phyloP scores from a whole-genome alignment of 78 protist genomes.

The Isochrysis galbana region DNA sequence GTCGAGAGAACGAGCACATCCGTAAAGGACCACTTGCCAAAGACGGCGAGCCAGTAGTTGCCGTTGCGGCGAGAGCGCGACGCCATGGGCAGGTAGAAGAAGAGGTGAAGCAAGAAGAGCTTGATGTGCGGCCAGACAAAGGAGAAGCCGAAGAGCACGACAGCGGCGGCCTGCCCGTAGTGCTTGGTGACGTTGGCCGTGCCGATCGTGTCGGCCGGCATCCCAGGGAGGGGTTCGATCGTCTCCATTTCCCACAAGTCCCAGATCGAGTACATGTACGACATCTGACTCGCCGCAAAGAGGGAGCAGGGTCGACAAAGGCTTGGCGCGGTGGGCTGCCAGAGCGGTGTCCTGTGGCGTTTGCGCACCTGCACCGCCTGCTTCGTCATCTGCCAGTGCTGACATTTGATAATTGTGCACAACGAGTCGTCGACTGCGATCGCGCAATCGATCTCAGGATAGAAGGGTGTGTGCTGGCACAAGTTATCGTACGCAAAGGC shows the following conservation, averaged over 20 bases:
- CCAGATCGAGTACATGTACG: background rate
- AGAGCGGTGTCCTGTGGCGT: too few relatives aligned
- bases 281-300: too few relatives aligned
- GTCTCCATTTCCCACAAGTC: background rate
- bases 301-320: too few relatives aligned
- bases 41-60: constrained; percentile 1
- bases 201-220: background rate
- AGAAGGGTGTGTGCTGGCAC: background rate
- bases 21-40: constrained; percentile 3
- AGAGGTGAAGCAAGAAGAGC: background rate
- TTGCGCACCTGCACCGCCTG: background rate
- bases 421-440: background rate
- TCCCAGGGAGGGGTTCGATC: background rate
- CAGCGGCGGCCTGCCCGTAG: background rate
- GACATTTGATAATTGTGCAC: background rate
- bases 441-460: background rate
- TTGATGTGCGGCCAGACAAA: constrained; percentile 11
- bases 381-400: background rate
- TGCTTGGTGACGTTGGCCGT: background rate
- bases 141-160: background rate
- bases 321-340: too few relatives aligned
- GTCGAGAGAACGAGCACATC: background rate
- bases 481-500: background rate
- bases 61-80: background rate
- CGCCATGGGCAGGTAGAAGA: background rate